Evolutionary conservation across 2,329 filamentous ascomycete species (phyloP), one percentile per base, ranked within the genome.

Genomic region (Trichoderma guizhouense): DNA sequence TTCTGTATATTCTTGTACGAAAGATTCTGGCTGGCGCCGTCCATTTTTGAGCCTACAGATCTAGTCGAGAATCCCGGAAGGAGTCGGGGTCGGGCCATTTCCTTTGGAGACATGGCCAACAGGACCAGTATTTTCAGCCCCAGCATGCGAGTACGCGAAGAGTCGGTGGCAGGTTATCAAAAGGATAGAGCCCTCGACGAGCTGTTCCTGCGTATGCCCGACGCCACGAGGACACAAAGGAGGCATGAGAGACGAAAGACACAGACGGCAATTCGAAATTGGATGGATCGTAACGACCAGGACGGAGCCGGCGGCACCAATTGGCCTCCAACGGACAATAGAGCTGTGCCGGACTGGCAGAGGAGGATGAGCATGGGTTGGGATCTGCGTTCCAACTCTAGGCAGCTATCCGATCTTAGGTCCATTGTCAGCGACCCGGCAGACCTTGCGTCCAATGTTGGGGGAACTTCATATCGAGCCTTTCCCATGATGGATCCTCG

Each of bases 121-220:
- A 84, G 89, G 61, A 83, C 87, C 7, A 89, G 89, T 32, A 83
- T 94, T 7, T 96, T 97, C 79, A 94, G 92, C 76, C 92, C 92
- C 18, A 90, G 86, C 73, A 79, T 90, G 70, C 87, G 93, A 21
- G 86, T 94, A 30, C 90, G 94, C 58, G 94, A 97, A 79, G 94
- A 95, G 72, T 98, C 95, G 0, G 90, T 97, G 67, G 90, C 92
- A 43, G 96, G 94, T 1, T 95, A 92, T 77, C 93, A 95, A 76
- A 97, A 98, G 78, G 95, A 98, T 76, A 91, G 90, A 68, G 95
- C 94, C 8, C 83, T 98, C 26, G 95, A 97, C 75, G 95, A 98
- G 78, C 94, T 98, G 0, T 98, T 98, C 79, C 88, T 93, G 73
- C 86, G 88, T 21, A 89, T 90, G 0, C 93, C 92, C 32, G 91